These are phyloP conservation scores for Cupressus sempervirens DNA, from an alignment of 75 land plant genomes.

Conservation along the genomic window DNA sequence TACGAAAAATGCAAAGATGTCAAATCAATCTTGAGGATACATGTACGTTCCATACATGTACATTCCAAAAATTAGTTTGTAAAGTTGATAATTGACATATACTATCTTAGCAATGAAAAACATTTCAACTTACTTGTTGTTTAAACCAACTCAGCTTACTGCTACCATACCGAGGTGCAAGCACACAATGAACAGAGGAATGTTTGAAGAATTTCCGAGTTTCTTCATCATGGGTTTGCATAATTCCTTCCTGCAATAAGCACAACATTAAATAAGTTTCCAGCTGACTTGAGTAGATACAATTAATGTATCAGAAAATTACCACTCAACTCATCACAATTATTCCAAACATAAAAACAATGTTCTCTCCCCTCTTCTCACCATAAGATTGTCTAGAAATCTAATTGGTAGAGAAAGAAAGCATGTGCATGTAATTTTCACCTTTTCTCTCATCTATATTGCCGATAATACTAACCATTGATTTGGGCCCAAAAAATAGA, in stretches of 20 bases:
- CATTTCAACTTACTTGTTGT: constrained; percentile 47
- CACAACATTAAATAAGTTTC: not conserved
- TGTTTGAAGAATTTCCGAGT: constrained; percentile 75
- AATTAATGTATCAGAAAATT: not conserved
- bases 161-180: constrained; percentile 84
- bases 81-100: not conserved
- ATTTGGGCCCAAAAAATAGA: too few relatives aligned
- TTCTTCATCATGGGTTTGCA: constrained; percentile 89
- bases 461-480: too few relatives aligned
- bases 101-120: not conserved
- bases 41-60: not conserved
- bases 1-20: not conserved
- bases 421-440: not conserved
- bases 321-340: not conserved
- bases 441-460: too few relatives aligned
- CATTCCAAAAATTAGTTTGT: not conserved
- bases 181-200: constrained; percentile 70
- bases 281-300: not conserved
- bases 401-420: not conserved
- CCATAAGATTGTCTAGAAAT: not conserved
- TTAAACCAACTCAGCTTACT: constrained; percentile 70
- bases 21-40: not conserved
- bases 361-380: not conserved
- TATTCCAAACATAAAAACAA: not conserved
- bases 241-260: constrained; percentile 62